Conservation (phyloP, 306 rosid genomes). For the Ceratonia siliqua region DNA sequence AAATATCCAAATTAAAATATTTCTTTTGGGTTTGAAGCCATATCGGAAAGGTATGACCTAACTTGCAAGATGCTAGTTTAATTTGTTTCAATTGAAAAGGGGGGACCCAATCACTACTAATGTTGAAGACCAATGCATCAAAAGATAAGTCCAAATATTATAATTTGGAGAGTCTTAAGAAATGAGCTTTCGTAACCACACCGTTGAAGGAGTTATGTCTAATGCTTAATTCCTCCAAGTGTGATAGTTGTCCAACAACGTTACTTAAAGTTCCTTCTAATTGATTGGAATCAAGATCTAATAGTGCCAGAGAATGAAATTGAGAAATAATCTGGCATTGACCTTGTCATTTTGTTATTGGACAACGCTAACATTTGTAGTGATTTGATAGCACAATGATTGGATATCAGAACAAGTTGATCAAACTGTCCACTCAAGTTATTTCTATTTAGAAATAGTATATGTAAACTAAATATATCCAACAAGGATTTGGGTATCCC, state of each 20-base stretch:
- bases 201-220: not conserved
- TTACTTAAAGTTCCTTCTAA: not conserved
- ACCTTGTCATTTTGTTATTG: not conserved
- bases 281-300: not conserved
- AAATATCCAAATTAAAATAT: not conserved
- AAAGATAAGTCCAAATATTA: not conserved
- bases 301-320: not conserved
- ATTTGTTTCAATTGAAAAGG: not conserved
- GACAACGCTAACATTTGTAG: not conserved
- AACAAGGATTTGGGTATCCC: not conserved
- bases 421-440: not conserved
- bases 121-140: not conserved
- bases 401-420: not conserved
- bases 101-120: not conserved
- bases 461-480: not conserved
- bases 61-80: not conserved
- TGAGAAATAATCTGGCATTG: conserved; percentile 1
- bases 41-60: not conserved
- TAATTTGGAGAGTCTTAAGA: not conserved
- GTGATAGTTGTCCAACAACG: not conserved
- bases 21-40: not conserved
- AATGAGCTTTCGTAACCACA: not conserved
- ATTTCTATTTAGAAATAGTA: rapidly evolving
- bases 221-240: rapidly evolving
- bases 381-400: not conserved